phyloP scores from a whole-genome alignment of 202 grass and related monocot genomes.

The Bolboschoenoplectus hybrid region DNA sequence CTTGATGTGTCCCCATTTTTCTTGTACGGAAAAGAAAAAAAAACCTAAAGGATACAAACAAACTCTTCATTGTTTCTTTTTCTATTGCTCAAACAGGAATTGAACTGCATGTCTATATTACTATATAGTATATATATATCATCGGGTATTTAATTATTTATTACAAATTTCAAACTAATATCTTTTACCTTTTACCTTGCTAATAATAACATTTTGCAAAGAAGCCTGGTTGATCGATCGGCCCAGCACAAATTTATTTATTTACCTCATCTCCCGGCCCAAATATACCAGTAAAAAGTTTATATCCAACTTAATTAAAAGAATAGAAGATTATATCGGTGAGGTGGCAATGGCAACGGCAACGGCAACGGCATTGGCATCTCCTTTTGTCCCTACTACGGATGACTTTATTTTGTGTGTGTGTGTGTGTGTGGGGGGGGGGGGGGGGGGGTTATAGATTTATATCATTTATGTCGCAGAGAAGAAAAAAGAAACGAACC shows the following conservation, averaged over 20 bases:
- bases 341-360: background rate
- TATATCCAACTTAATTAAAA: background rate
- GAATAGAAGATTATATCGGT: background rate
- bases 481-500: background rate
- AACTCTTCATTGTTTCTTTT: background rate
- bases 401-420: background rate
- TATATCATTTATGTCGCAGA: constrained; percentile 26
- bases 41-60: background rate
- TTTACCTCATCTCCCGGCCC: constrained; percentile 6
- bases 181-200: constrained; percentile 8
- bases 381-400: constrained; percentile 29
- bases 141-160: background rate
- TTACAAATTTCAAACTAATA: background rate
- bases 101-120: background rate
- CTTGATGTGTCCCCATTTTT: constrained; percentile 24
- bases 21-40: background rate
- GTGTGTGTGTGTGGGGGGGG: no score
- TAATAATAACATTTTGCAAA: background rate
- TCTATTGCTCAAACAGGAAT: constrained; percentile 26
- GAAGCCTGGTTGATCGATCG: background rate
- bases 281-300: constrained; percentile 16
- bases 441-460: constrained; percentile 12
- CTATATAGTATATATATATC: background rate
- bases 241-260: constrained; percentile 11
- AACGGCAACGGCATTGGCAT: background rate